Evolutionary conservation across 164 flowering plant genomes (phyloP), one percentile per base, ranked within the genome.

Genomic region (Magnolia sinica): DNA sequence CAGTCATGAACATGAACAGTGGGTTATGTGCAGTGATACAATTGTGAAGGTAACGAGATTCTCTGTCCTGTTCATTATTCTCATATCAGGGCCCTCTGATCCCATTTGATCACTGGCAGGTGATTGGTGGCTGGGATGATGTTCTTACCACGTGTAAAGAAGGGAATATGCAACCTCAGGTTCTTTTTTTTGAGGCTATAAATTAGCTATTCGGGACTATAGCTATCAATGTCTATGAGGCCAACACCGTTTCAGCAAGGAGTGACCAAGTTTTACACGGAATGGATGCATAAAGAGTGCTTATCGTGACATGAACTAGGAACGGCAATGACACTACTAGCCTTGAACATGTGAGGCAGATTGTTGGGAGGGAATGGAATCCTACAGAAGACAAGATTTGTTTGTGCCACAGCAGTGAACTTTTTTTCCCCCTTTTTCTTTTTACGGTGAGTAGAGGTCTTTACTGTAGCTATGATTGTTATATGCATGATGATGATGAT

Each of bases 21-120:
- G 98, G 99, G 81, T 91, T 65, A 92, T 94, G 99, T 96, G 93
- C 74, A 98, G 93, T 84, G 99, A 96, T 84, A 85, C 81, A 81
- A 92, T 90, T 52, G 98, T 96, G 58, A 94, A 94, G 97, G 99
- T 94, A 87, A 70, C 24, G 8, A 50, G 27, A 77, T 50, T 29
- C 73, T 55, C 16, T 10, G 7, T 31, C 76, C 31, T 45, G 18
- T 13, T 50, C 20, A 50, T 19, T 22, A 64, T 23, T 49, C 22
- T 66, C 16, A 37, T 37, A 37, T 22, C 23, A 1, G 69, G 24
- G 58, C 1, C 61, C 22, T 68, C 82, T 70, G 73, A 5, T 64
- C 45, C 45, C 45, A 37, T 37, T 37, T 37, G 45, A 37, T 3
- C 45, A 3, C 45, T 37, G 45, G 61, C 71, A 95, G 98, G 91